Evolutionary conservation across 2,329 filamentous ascomycete species (phyloP).

Genomic region (Aspergillaceae sp.): DNA sequence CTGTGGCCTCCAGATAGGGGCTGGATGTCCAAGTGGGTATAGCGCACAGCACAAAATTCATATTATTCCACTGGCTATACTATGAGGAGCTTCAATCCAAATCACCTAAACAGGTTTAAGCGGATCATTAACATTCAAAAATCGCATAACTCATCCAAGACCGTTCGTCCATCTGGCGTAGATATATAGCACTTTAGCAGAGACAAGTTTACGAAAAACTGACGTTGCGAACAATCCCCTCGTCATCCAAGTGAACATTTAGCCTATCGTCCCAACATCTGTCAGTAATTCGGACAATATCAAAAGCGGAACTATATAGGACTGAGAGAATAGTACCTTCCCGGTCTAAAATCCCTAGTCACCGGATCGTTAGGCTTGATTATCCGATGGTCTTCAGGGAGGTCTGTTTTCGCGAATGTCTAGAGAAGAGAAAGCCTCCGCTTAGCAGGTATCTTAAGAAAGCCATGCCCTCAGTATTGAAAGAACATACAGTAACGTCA

Average conservation of each 20-base stretch:
- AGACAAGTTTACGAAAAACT: slow-evolving; percentile 21
- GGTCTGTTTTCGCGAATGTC: slow-evolving; percentile 40
- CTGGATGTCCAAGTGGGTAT: no score
- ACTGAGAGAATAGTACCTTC: slow-evolving; percentile 24
- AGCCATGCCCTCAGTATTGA: neutral
- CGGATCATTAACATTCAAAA: no score
- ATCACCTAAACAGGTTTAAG: no score
- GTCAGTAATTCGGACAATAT: no score
- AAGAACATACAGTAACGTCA: slow-evolving; percentile 25
- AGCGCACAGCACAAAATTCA: no score
- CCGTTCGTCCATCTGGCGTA: neutral
- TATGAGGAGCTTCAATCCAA: no score
- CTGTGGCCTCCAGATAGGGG: no score
- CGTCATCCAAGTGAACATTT: slow-evolving; percentile 37
- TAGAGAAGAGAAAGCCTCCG: slow-evolving; percentile 9
- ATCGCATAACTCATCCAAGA: neutral
- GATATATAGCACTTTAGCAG: neutral
- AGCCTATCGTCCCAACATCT: slow-evolving; percentile 19
- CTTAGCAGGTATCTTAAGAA: neutral
- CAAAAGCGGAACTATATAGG: no score
- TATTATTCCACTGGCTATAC: no score
- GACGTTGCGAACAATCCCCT: slow-evolving; percentile 39
- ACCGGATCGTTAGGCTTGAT: slow-evolving; percentile 30
- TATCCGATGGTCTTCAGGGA: slow-evolving; percentile 37
- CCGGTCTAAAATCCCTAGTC: slow-evolving; percentile 35